Base-by-base conservation (phyloP, 345 rosid genomes). In the Pelargonium nanum region DNA sequence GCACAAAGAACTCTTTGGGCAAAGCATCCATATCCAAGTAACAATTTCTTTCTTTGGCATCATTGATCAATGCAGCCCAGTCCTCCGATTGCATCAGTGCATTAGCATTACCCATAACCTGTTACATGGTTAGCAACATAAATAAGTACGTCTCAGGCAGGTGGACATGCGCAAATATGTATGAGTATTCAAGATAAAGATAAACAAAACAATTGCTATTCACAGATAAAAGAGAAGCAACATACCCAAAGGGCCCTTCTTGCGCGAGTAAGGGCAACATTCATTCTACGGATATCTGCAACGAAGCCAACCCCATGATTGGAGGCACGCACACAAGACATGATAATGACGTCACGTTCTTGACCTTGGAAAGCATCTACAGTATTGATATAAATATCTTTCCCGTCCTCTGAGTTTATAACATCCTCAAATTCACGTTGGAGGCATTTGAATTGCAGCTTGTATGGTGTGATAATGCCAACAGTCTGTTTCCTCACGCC, bases 331-430 rank as follows among this genome's bases (percentile, higher is more conserved):
- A 93, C 99, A 77, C 99, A 93, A 13, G 99, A 93, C 99, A 93
- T 93, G 66, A 93, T 93, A 67, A 93, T 89, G 53, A 89, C 95
- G 77, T 93, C 99, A 59, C 99, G 99, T 61, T 93, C 99, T 76
- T 93, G 99, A 22, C 99, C 99, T 74, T 93, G 99, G 81, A 93
- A 93, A 60, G 99, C 99, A 70, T 93, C 99, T 19, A 93, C 97
- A 17, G 99, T 93, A 70, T 93, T 93, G 53, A 93, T 93, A 69
- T 93, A 93, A 13, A 93, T 66, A 75, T 93, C 99, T 69, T 87
- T 89, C 79, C 96, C 83, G 64, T 89, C 99, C 66, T 89, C 99
- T 52, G 89, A 83, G 63, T 77, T 80, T 73, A 93, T 70, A 69
- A 86, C 80, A 64, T 80, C 78, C 26, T 86, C 85, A 64, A 93